A percentile compares a stretch with the other conserved stretches of the same genome.
Evolutionary conservation across 345 rosid species (phyloP).

Genomic region (Sonneratia alba): DNA sequence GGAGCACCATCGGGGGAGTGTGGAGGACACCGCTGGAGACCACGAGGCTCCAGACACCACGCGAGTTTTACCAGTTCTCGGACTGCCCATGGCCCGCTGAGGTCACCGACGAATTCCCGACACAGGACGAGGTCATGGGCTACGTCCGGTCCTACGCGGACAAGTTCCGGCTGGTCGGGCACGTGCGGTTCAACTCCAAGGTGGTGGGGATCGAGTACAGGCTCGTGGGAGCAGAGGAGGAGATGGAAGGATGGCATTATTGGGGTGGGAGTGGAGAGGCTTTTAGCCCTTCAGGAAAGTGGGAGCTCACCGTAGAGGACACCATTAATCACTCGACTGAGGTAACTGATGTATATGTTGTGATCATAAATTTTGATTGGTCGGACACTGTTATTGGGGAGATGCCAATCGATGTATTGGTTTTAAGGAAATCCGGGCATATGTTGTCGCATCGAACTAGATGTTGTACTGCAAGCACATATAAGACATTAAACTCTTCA

Average conservation of each 20-base stretch:
- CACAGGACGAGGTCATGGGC: slow-evolving; percentile 17
- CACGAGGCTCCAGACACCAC: slow-evolving; percentile 28
- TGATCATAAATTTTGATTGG: background rate
- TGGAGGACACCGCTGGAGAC: slow-evolving; percentile 26
- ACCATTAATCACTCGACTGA: slow-evolving; percentile 1
- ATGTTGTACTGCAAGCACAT: background rate
- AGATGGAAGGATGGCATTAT: slow-evolving; percentile 17
- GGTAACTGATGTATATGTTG: background rate
- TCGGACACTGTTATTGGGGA: too few species aligned
- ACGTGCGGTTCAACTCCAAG: slow-evolving; percentile 24
- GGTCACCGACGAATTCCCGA: slow-evolving; percentile 17
- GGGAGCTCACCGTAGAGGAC: slow-evolving; percentile 23
- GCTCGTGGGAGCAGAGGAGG: slow-evolving; percentile 14
- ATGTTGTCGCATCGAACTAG: background rate
- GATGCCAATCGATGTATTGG: background rate
- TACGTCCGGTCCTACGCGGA: slow-evolving; percentile 25
- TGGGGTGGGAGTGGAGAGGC: slow-evolving; percentile 29
- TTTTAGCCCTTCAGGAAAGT: slow-evolving; percentile 21
- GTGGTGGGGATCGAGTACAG: slow-evolving; percentile 13
- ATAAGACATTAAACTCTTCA: background rate
- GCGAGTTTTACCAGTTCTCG: slow-evolving; percentile 20
- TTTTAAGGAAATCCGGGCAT: background rate
- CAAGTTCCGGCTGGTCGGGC: slow-evolving; percentile 23
- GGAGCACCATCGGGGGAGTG: slow-evolving; percentile 19
- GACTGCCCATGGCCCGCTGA: slow-evolving; percentile 43